Base-by-base conservation (phyloP, 2,329 filamentous ascomycete species). In the Purpureocillium lavendulum region DNA sequence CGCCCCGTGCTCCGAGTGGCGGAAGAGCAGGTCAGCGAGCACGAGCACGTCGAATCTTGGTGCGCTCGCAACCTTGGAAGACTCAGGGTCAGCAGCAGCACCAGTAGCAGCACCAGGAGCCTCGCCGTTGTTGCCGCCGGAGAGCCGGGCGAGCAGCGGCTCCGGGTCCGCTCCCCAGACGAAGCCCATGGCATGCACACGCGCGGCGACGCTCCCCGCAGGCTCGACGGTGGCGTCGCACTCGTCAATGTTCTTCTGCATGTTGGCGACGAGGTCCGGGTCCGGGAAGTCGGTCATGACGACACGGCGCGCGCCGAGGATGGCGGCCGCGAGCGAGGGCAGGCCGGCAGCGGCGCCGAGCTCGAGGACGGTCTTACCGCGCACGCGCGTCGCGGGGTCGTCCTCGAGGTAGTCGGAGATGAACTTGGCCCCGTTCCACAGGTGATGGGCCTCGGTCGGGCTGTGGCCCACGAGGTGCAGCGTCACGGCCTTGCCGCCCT, bases 251-350 rank as follows among this genome's bases (percentile, higher is more conserved):
- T 96, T 96, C 59, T 77, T 75, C 50, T 74, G 73, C 61, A 96
- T 79, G 53, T 87, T 94, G 15, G 74, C 70, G 17, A 97, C 71
- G n/a, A 97, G 70, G 16, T 94, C 87, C 31, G 73, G 69, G 59
- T 96, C 89, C 1, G 87, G 87, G 57, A 87, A 96, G 60, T 97
- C 89, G 7, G 88, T 94, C 50, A 90, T 80, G 9, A 96, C 83
- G 3, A 84, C 77, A 38, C 67, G 75, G 36, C 60, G 61, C 3
- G 89, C 89, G 12, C 84, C 86, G 30, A 83, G 71, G 28, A 84
- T 67, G 1, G 83, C 83, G 49, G 82, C 82, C 28, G 92, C 78
- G 10, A 96, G 75, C 55, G 82, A 84, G 1, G 88, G 87, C 30
- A 96, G 71, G 0, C 88, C 90, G 1, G 87, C 87, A 12, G 87